These are phyloP conservation scores for Ballota nigra DNA, from an alignment of 257 asterid species.

Conservation along the genomic window DNA sequence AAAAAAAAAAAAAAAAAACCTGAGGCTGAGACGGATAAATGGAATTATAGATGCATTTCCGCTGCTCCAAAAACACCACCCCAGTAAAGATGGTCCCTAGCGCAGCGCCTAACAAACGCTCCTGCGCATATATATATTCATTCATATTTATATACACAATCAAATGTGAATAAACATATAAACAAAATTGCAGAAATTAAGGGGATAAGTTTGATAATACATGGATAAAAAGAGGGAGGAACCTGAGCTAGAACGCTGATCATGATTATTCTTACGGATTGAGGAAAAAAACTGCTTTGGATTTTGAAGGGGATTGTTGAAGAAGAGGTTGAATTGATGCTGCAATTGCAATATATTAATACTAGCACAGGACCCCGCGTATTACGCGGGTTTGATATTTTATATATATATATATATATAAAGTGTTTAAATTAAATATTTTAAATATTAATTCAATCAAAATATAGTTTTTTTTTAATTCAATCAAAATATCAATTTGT, in stretches of 20 bases:
- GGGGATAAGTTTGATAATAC: neutral
- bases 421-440: too few species aligned
- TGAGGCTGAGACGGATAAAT: constrained; percentile 45
- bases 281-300: neutral
- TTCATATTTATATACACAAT: neutral
- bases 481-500: too few species aligned
- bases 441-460: too few species aligned
- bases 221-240: neutral
- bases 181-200: neutral
- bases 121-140: constrained; percentile 38
- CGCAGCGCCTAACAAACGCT: constrained; percentile 84
- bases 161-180: neutral
- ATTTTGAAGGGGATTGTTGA: constrained; percentile 18
- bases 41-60: constrained; percentile 50
- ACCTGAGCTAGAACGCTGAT: constrained; percentile 87
- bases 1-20: constrained; percentile 17
- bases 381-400: too few species aligned
- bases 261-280: constrained; percentile 32
- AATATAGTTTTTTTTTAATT: too few species aligned
- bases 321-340: neutral
- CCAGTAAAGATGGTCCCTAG: constrained; percentile 59
- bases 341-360: neutral
- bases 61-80: constrained; percentile 58
- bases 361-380: too few species aligned
- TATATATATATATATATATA: too few species aligned